Evolutionary conservation across 2,329 filamentous ascomycete species (phyloP).

Genomic region (Arthrobotrys iridis): DNA sequence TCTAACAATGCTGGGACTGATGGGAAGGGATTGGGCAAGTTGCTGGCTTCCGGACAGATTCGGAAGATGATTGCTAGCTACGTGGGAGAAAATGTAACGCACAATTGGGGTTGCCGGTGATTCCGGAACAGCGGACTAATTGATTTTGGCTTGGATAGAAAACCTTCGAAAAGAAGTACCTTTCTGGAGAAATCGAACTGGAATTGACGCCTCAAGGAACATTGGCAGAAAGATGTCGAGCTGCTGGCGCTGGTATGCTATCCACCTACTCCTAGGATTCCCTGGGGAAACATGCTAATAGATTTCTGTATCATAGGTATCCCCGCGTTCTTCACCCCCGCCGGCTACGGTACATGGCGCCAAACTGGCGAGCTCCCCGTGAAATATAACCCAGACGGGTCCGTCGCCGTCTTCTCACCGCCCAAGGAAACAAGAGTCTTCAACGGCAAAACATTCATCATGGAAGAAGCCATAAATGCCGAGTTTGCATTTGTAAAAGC

Average conservation of each 20-base stretch:
- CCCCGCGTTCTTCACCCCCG: constrained; percentile 82
- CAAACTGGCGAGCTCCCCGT: constrained; percentile 75
- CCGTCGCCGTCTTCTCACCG: constrained; percentile 71
- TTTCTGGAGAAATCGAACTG: constrained; percentile 77
- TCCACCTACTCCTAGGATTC: not conserved
- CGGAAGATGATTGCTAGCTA: constrained; percentile 78
- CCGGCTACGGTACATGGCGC: constrained; percentile 74
- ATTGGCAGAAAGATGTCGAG: constrained; percentile 75
- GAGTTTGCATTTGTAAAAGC: constrained; percentile 82
- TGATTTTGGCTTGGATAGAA: constrained; percentile 63
- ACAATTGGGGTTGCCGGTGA: not conserved
- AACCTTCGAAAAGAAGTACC: constrained; percentile 76
- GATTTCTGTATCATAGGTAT: constrained; percentile 65
- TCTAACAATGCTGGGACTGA: constrained; percentile 83
- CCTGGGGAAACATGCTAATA: not conserved
- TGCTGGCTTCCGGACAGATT: constrained; percentile 76
- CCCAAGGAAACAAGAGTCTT: constrained; percentile 78
- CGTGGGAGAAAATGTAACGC: constrained; percentile 72
- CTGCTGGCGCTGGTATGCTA: constrained; percentile 70
- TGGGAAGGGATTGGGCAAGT: constrained; percentile 73
- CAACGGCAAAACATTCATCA: constrained; percentile 75
- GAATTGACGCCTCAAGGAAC: constrained; percentile 82
- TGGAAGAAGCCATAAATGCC: constrained; percentile 79
- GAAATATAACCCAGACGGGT: constrained; percentile 69
- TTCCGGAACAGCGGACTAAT: not conserved